Evolutionary conservation across 148 eudicot species (phyloP).

Genomic region (Fagopyrum tataricum): DNA sequence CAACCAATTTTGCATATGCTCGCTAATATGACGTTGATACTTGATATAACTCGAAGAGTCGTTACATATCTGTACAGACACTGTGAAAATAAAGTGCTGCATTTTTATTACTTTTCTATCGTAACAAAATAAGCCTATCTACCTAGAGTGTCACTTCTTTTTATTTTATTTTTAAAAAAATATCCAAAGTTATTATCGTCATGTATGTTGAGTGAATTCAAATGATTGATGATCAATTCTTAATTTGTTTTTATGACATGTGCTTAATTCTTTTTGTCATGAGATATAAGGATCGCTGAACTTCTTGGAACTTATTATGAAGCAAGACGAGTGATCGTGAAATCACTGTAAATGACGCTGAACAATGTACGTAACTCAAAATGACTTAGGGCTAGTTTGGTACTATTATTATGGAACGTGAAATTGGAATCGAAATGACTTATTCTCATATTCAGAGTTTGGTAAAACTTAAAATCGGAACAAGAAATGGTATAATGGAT

Average conservation of each 20-base stretch:
- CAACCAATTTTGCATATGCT: constrained; percentile 11
- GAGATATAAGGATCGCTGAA: neutral
- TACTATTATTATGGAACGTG: too few species aligned
- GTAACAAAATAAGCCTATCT: neutral
- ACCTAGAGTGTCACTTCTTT: neutral
- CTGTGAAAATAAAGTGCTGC: neutral
- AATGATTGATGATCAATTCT: neutral
- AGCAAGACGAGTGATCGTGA: too few species aligned
- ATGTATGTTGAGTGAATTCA: neutral
- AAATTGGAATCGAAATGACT: too few species aligned
- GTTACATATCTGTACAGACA: neutral
- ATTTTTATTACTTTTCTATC: neutral
- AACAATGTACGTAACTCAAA: too few species aligned
- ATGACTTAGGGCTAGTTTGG: too few species aligned
- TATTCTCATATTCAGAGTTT: too few species aligned
- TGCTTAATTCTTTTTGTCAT: neutral
- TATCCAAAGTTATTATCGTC: neutral
- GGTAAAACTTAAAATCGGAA: too few species aligned
- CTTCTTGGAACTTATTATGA: neutral
- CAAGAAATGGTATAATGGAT: too few species aligned
- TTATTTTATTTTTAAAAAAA: neutral
- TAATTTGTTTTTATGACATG: neutral
- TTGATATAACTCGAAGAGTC: too few species aligned
- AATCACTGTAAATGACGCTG: too few species aligned
- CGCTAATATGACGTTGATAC: constrained; percentile 16